Conservation (phyloP, 805 yeast genomes). For the Candida patagonica region DNA sequence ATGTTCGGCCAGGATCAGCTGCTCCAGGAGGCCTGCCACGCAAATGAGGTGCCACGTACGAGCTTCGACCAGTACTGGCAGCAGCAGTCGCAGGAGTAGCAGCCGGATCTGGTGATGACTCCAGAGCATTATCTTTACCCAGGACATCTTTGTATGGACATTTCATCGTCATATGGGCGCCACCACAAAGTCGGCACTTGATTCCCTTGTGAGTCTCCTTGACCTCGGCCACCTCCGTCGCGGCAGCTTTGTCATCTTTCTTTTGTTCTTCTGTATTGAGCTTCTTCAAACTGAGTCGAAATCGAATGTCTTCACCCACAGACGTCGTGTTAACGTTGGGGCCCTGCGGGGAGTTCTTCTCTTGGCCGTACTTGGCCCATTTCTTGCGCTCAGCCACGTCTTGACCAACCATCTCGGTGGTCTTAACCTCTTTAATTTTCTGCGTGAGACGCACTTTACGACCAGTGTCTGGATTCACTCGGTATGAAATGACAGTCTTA, state of each 20-base stretch:
- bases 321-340: slow-evolving; percentile 86
- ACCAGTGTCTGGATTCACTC: slow-evolving; percentile 59
- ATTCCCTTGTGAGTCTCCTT: slow-evolving; percentile 40
- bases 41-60: slow-evolving; percentile 56
- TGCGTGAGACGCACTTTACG: slow-evolving; percentile 84
- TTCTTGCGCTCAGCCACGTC: slow-evolving; percentile 77
- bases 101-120: slow-evolving; percentile 24
- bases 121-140: slow-evolving; percentile 41
- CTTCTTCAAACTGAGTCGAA: slow-evolving; percentile 49
- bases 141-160: slow-evolving; percentile 94
- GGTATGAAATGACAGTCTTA: slow-evolving; percentile 73
- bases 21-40: slow-evolving; percentile 36
- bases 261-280: slow-evolving; percentile 41
- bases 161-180: slow-evolving; percentile 84
- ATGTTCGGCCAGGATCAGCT: slow-evolving; percentile 34
- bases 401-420: slow-evolving; percentile 75
- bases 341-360: slow-evolving; percentile 63
- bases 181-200: slow-evolving; percentile 86
- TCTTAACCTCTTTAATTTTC: slow-evolving; percentile 65
- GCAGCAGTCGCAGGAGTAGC: slow-evolving; percentile 30
- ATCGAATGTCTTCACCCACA: slow-evolving; percentile 72
- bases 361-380: slow-evolving; percentile 86
- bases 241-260: slow-evolving; percentile 38
- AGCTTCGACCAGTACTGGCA: slow-evolving; percentile 25
- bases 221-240: slow-evolving; percentile 34